phyloP scores from a whole-genome alignment of 495 filamentous ascomycete genomes.

The Parathielavia hyrcaniae region DNA sequence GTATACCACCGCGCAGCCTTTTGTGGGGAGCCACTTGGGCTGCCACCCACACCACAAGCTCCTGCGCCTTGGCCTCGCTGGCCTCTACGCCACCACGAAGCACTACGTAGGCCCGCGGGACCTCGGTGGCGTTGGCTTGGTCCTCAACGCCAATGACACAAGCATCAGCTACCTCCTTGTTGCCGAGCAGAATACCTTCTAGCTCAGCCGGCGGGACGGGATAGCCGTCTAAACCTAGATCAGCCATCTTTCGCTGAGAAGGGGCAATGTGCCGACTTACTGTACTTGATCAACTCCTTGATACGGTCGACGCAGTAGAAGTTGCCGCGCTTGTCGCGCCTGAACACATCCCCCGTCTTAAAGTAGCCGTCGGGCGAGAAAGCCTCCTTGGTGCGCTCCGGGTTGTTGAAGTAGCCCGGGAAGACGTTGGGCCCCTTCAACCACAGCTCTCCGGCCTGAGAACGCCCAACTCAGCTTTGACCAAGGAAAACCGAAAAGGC shows the following conservation, averaged over 20 bases:
- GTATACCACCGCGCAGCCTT: slow-evolving; percentile 71
- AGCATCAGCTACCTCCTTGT: slow-evolving; percentile 70
- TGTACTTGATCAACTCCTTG: slow-evolving; percentile 89
- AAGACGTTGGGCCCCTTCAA: slow-evolving; percentile 74
- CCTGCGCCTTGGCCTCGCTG: slow-evolving; percentile 50
- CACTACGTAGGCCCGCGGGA: slow-evolving; percentile 79
- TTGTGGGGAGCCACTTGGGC: slow-evolving; percentile 54
- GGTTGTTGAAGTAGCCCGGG: slow-evolving; percentile 68
- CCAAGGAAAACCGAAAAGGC: not conserved
- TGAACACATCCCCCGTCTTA: slow-evolving; percentile 71
- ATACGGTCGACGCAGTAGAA: slow-evolving; percentile 68
- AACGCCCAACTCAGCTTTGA: not conserved
- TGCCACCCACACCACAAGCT: slow-evolving; percentile 59
- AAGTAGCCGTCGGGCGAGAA: slow-evolving; percentile 73
- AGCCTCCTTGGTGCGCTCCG: slow-evolving; percentile 54
- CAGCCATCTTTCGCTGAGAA: not conserved
- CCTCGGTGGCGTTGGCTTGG: slow-evolving; percentile 63
- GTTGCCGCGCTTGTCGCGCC: slow-evolving; percentile 51
- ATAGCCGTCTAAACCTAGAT: slow-evolving; percentile 54
- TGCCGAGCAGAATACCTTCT: slow-evolving; percentile 67
- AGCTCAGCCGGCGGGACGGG: slow-evolving; percentile 85
- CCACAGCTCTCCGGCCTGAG: slow-evolving; percentile 64
- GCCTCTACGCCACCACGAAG: slow-evolving; percentile 46
- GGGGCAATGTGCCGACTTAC: slow-evolving; percentile 20
- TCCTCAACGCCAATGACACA: slow-evolving; percentile 80